phyloP scores from a whole-genome alignment of 768 basidiomycete genomes.

The Naganishia randhawae region DNA sequence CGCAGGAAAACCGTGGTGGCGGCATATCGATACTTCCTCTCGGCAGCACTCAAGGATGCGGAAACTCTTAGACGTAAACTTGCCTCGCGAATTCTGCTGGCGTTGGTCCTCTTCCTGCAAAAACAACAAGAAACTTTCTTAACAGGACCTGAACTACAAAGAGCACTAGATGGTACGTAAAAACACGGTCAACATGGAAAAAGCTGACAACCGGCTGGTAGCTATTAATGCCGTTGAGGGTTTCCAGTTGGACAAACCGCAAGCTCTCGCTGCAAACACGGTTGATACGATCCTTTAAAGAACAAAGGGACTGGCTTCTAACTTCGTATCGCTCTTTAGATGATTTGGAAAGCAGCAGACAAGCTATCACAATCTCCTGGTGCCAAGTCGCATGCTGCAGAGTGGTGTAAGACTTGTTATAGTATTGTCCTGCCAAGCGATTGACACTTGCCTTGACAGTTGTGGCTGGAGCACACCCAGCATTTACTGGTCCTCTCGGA shows the following conservation, averaged over 20 bases:
- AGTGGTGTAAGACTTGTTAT: not conserved
- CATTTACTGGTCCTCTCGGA: not conserved
- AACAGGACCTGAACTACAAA: not conserved
- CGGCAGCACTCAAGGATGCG: not conserved
- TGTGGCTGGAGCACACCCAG: not conserved
- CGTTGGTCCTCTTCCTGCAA: not conserved
- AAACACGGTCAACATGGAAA: too few relatives aligned
- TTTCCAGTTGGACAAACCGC: not conserved
- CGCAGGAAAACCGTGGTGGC: not conserved
- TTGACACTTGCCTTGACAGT: not conserved
- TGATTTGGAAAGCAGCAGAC: conserved; percentile 17
- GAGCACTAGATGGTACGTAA: not conserved
- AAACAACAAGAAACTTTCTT: not conserved
- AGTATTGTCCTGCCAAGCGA: too few relatives aligned
- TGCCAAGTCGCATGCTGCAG: conserved; percentile 7
- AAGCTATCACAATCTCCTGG: not conserved
- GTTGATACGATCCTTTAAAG: not conserved
- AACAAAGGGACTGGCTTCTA: too few relatives aligned
- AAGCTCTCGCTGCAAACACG: not conserved
- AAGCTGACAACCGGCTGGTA: not conserved
- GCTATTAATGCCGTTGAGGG: conserved; percentile 1
- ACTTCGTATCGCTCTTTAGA: not conserved
- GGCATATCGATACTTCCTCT: not conserved
- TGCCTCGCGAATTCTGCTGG: not conserved
- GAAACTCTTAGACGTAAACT: not conserved